Percentiles rank a stretch among this genome's conserved stretches.
These are phyloP conservation scores for Penicillium sp. DNA, from an alignment of 2,329 filamentous ascomycete genomes.

Conservation along the genomic window DNA sequence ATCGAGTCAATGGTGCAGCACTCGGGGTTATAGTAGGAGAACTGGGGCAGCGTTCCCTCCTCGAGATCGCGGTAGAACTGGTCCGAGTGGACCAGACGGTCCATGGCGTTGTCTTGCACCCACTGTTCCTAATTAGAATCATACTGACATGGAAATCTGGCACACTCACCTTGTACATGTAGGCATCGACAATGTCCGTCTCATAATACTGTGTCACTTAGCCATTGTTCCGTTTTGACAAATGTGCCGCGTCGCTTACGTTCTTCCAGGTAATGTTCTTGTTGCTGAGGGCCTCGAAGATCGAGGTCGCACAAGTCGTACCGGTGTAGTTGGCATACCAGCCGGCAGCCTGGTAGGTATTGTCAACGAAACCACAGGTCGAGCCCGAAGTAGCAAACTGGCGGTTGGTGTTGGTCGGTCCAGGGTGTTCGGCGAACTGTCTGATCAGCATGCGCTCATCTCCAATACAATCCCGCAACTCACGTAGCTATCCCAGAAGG, in stretches of 20 bases:
- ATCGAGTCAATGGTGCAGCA: slow-evolving; percentile 33
- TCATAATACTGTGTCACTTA: slow-evolving; percentile 27
- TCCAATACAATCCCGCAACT: slow-evolving; percentile 5
- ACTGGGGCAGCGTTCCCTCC: slow-evolving; percentile 58
- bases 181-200: slow-evolving; percentile 32
- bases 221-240: not conserved
- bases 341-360: slow-evolving; percentile 27
- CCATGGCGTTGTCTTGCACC: slow-evolving; percentile 33
- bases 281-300: slow-evolving; percentile 33
- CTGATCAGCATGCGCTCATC: slow-evolving; percentile 5
- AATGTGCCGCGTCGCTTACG: slow-evolving; percentile 9
- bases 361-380: slow-evolving; percentile 28
- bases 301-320: slow-evolving; percentile 28
- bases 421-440: slow-evolving; percentile 32
- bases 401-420: slow-evolving; percentile 36
- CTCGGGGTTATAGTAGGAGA: slow-evolving; percentile 45
- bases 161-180: slow-evolving; percentile 27
- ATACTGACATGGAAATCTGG: no score
- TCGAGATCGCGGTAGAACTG: slow-evolving; percentile 59
- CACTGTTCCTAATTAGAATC: no score
- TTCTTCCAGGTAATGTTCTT: slow-evolving; percentile 35
- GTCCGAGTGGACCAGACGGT: slow-evolving; percentile 24
- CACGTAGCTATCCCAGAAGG: slow-evolving; percentile 33
- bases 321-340: slow-evolving; percentile 31
- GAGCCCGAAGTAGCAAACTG: slow-evolving; percentile 35